Evolutionary conservation across 2,329 filamentous ascomycete species (phyloP), one percentile per base, ranked within the genome.

Genomic region (Colletotrichum tropicale): DNA sequence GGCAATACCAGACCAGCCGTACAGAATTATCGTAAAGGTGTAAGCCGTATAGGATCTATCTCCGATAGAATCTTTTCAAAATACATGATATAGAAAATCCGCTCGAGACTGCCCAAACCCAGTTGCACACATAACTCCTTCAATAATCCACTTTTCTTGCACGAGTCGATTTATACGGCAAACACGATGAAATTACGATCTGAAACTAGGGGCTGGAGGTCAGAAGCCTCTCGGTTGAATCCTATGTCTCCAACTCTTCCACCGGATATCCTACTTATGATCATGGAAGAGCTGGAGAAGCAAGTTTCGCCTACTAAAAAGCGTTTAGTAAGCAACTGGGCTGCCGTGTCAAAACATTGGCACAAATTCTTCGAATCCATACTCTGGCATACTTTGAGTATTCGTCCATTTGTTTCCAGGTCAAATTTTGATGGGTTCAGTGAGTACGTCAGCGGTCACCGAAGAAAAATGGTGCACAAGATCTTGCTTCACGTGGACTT

Each of bases 21-120:
- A 8, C 0, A 21, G 6, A 1, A 21, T 21, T 21, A 21, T 13
- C 10, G 4, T 21, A 10, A 52, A 52, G 10, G n/a, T 52, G n/a
- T 7, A 3, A 21, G n/a, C 10, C 10, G 10, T 2, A 52, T 8
- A 52, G 10, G 3, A 52, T 0, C 0, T 2, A 13, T 48, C 38
- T 48, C 38, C 18, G 5, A 48, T n/a, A 7, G 18, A 6, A n/a
- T 48, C 9, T 48, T 7, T 52, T 13, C 43, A 21, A 4, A 21
- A 5, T 52, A 21, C 2, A 13, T 21, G 6, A 8, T 13, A 0
- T 13, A 52, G 10, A 21, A 52, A 52, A 8, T 8, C 43, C 2
- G 10, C 2, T 12, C 9, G 18, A 48, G 18, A 48, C 43, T n/a
- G 12, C 43, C 43, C 10, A 52, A 52, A 52, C 3, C 10, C 2